These are phyloP conservation scores for Acmispon strigosus DNA, from an alignment of 306 rosid species.

Conservation along the genomic window DNA sequence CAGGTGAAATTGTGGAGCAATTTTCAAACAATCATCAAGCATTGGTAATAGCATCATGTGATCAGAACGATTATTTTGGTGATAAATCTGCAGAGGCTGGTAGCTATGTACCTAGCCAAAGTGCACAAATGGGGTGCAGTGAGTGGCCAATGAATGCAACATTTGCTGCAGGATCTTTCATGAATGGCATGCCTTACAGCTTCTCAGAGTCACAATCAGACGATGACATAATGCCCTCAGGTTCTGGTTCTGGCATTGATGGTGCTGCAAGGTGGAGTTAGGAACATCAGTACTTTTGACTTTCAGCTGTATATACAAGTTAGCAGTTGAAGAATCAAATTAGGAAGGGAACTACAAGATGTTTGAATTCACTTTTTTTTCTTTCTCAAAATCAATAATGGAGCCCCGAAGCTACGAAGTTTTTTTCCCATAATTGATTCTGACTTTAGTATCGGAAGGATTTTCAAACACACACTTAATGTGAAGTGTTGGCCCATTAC, in stretches of 20 bases:
- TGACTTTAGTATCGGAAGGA: too few species aligned
- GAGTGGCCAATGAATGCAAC: constrained; percentile 36
- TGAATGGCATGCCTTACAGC: constrained; percentile 15
- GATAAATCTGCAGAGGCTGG: constrained; percentile 8
- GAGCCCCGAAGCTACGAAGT: too few species aligned
- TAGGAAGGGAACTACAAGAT: neutral
- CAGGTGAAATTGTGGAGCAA: constrained; percentile 41
- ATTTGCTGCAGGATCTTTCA: neutral
- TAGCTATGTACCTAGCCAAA: neutral
- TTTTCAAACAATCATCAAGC: constrained; percentile 20
- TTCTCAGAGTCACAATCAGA: constrained; percentile 44
- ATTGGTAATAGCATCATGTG: constrained; percentile 12
- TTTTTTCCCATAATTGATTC: too few species aligned
- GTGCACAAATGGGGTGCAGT: constrained; percentile 17
- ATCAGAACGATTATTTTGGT: constrained; percentile 11
- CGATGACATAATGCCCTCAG: constrained; percentile 34
- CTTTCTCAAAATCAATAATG: too few species aligned
- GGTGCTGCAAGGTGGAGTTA: constrained; percentile 20
- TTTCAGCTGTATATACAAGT: constrained; percentile 7
- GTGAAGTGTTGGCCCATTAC: neutral
- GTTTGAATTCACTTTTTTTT: too few species aligned
- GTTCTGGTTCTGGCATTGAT: constrained; percentile 16
- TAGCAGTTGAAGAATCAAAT: constrained; percentile 15
- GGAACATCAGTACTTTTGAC: neutral
- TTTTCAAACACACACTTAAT: neutral